Base-by-base conservation (phyloP, 306 rosid genomes). In the Carpinus fangiana region DNA sequence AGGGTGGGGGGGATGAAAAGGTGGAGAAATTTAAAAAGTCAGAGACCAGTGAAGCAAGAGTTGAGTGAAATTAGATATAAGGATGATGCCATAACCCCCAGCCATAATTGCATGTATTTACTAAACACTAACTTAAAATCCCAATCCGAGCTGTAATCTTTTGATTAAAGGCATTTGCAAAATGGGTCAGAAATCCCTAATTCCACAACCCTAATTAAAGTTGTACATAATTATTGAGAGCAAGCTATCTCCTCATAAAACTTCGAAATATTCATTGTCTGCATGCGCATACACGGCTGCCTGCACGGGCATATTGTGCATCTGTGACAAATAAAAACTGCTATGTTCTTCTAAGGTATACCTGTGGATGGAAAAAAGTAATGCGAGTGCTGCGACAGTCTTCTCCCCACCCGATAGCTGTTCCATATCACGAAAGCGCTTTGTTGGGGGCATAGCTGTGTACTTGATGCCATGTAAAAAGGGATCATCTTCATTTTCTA, bases 391-490 rank as follows among this genome's bases (percentile, higher is more conserved):
- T 56, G 99, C 99, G 59, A 96, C 97, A 46, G 99, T 93, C 89
- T 93, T 96, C 80, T 96, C 99, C 74, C 99, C 98, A 36, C 99
- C 99, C 75, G 99, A 96, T 56, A 96, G 84, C 72, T 91, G 99
- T 46, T 96, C 99, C 99, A 96, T 96, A 72, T 96, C 99, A 46
- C 99, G 99, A 76, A 91, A 96, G 51, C 99, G 96, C 91, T 96
- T 96, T 67, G 98, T 91, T 78, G 99, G 99, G 73, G 99, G 99
- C 99, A 95, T 95, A 69, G 97, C 95, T 70, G 99, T 92, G 85
- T 91, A 95, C 88, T 93, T 95, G 77, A 91, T 93, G 70, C 99
- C 99, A 82, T 93, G 96, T 73, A 95, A 82, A 90, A 84, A 95
- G 51, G 99, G 99, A 86, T 95, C 99, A 53, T 95, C 99, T 12